Conservation (phyloP, 2,329 filamentous ascomycete species). For the Cytospora chrysosperma region DNA sequence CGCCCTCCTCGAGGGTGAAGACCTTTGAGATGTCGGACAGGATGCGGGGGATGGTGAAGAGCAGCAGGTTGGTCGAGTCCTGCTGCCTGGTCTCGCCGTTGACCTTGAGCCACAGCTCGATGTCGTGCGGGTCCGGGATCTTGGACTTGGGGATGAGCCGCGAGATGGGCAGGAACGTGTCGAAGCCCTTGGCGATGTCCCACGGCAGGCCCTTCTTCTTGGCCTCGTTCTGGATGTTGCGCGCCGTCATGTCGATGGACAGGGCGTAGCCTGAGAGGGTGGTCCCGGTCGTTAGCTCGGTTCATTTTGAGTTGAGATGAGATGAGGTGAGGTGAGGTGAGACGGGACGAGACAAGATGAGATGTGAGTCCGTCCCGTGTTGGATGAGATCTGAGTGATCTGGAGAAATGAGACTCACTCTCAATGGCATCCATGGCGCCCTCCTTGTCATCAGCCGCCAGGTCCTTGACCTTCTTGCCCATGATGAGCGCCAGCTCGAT, state of each 20-base stretch:
- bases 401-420: constrained; percentile 54
- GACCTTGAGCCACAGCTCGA: constrained; percentile 81
- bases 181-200: constrained; percentile 96
- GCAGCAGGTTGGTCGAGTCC: constrained; percentile 90
- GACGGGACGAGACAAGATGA: too few relatives aligned
- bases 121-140: constrained; percentile 84
- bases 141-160: constrained; percentile 74
- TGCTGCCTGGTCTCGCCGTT: constrained; percentile 76
- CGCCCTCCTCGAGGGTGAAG: constrained; percentile 89
- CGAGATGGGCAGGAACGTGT: constrained; percentile 91
- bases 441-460: constrained; percentile 70
- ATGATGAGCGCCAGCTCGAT: constrained; percentile 91
- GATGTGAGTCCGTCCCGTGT: too few relatives aligned
- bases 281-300: neutral
- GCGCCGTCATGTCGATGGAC: constrained; percentile 94
- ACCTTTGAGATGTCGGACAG: constrained; percentile 90
- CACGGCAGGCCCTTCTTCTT: constrained; percentile 97
- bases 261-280: constrained; percentile 71
- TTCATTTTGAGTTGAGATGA: too few relatives aligned
- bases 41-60: constrained; percentile 85
- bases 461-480: constrained; percentile 74
- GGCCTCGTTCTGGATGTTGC: constrained; percentile 92
- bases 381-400: neutral
- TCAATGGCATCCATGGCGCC: constrained; percentile 80
- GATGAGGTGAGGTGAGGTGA: neutral